Evolutionary conservation across 1,284 basidiomycete species (phyloP).

Genomic region (Melanopsichium pennsylvanicum): DNA sequence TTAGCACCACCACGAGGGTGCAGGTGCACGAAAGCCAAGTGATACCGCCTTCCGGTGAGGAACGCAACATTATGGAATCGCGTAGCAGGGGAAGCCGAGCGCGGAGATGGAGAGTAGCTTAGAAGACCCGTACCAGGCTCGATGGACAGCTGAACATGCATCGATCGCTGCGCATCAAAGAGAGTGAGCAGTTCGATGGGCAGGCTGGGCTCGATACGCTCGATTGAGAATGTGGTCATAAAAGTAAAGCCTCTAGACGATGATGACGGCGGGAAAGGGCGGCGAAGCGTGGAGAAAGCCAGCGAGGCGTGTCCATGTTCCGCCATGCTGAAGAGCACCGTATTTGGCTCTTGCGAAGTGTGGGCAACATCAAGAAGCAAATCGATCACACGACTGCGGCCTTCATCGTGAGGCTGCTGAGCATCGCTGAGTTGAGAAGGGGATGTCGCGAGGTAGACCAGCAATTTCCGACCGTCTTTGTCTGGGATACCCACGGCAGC

Average conservation of each 20-base stretch:
- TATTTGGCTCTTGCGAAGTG: slow-evolving; percentile 40
- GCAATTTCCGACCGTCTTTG: slow-evolving; percentile 34
- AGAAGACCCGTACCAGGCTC: slow-evolving; percentile 45
- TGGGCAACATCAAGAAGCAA: slow-evolving; percentile 41
- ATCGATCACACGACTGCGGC: slow-evolving; percentile 23
- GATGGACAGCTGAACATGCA: slow-evolving; percentile 40
- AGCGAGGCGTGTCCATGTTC: slow-evolving; percentile 44
- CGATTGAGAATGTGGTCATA: slow-evolving; percentile 42
- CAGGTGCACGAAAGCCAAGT: slow-evolving; percentile 51
- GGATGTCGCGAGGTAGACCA: slow-evolving; percentile 14
- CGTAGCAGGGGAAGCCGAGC: slow-evolving; percentile 9
- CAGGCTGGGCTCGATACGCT: slow-evolving; percentile 42
- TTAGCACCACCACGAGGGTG: slow-evolving; percentile 37
- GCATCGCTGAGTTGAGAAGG: background rate
- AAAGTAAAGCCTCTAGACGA: slow-evolving; percentile 49
- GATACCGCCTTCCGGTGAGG: slow-evolving; percentile 26
- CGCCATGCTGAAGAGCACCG: slow-evolving; percentile 37
- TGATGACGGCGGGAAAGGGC: slow-evolving; percentile 49
- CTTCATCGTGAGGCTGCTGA: background rate
- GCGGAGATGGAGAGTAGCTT: slow-evolving; percentile 29
- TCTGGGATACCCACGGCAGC: slow-evolving; percentile 37
- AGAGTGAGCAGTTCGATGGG: slow-evolving; percentile 51
- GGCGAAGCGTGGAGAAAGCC: slow-evolving; percentile 44
- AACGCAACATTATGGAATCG: slow-evolving; percentile 40
- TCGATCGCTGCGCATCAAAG: slow-evolving; percentile 43